Evolutionary conservation across 352 stramenopile genomes (phyloP), one percentile per base, ranked within the genome.

Genomic region (Phytophthora boehmeriae): DNA sequence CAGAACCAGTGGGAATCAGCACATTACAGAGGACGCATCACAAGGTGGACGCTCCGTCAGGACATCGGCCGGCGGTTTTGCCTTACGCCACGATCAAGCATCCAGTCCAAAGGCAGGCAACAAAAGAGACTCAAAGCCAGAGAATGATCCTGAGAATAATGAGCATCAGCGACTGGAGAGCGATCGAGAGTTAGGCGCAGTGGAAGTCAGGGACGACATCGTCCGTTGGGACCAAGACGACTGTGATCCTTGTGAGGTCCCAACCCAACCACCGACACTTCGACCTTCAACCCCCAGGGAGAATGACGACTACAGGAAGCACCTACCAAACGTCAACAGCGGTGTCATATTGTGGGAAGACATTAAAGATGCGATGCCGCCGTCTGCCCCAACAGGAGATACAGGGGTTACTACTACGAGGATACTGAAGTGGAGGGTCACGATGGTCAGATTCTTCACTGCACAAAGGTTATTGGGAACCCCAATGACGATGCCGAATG

Each of bases 201-300:
- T 4, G 27, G 19, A 22, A 30, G 30, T 61, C 4, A 38, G 32
- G 4, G 41, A 66, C 14, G 62, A 47, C 25, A 17, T 39, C 14
- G 62, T 58, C 42, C 43, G 49, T 17, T 66, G 62, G 62, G 25
- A 62, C 17, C 49, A 66, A 50, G 28, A 71, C 8, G 55, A 71
- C 19, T 66, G 55, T 23, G 14, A 57, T 48, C 62, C 55, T 6
- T 66, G 62, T 48, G 62, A 61, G 16, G 34, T 70, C 13, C 57
- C 63, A 10, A 71, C 57, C 8, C 42, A 45, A 49, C 19, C 36
- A 32, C 48, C 49, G 54, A 66, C 48, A 13, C n/a, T 57, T 47
- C 13, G 44, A 49, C 45, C 59, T 5, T 6, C 43, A 6, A 48
- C 64, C 36, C 48, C 61, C 48, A 47, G 22, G 14, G 14, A 49